Percentiles rank a stretch among this genome's conserved stretches.
These are phyloP conservation scores for Trichoderma virens DNA, from an alignment of 495 filamentous ascomycete genomes.

Conservation along the genomic window DNA sequence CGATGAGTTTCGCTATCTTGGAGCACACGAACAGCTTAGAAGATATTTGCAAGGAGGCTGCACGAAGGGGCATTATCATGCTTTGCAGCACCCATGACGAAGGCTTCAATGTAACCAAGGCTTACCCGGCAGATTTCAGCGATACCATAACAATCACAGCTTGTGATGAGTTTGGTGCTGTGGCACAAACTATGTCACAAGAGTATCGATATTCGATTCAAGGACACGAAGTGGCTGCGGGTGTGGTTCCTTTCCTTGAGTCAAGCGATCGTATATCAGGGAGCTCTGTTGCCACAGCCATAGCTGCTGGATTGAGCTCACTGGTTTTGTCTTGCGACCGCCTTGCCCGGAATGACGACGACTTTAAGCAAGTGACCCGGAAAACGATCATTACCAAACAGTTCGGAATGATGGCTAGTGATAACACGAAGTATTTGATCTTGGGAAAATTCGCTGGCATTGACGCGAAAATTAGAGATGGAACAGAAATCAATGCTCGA, in stretches of 20 bases:
- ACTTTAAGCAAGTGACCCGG: background rate
- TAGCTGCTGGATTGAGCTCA: constrained; percentile 11
- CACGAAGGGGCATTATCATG: constrained; percentile 8
- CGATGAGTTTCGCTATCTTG: constrained; percentile 13
- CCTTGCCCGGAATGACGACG: background rate
- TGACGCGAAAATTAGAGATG: background rate
- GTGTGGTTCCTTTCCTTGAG: constrained; percentile 11
- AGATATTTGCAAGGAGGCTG: background rate
- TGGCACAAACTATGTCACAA: background rate
- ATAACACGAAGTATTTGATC: background rate
- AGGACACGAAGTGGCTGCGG: background rate
- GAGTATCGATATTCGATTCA: constrained; percentile 2
- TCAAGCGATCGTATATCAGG: constrained; percentile 9
- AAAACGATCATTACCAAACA: background rate
- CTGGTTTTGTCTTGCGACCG: constrained; percentile 8
- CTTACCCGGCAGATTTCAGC: constrained; percentile 10
- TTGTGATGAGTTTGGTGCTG: constrained; percentile 16
- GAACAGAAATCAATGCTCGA: background rate
- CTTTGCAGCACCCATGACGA: constrained; percentile 14
- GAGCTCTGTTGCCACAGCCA: constrained; percentile 12
- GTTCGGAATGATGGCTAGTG: background rate
- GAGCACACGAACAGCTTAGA: background rate
- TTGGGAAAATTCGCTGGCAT: background rate
- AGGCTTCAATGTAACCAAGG: constrained; percentile 6
- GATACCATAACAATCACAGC: constrained; percentile 4